Evolutionary conservation across 2,329 filamentous ascomycete species (phyloP), one percentile per base, ranked within the genome.

Genomic region (Delphinella strobiligena): DNA sequence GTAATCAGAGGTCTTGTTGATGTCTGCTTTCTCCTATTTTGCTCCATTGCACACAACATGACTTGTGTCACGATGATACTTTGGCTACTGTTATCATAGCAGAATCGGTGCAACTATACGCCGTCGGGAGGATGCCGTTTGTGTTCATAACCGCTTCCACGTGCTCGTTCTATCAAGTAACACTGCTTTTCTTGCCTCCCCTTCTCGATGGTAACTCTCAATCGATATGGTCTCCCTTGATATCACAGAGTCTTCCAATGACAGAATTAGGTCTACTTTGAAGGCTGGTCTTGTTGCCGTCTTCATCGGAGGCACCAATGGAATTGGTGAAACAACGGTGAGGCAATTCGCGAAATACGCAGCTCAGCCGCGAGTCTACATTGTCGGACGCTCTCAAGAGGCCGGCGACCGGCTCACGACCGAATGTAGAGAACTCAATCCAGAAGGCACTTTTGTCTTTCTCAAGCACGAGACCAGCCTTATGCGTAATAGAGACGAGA

Each of bases 271-370:
- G 8, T 45, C 49, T 14, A 40, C 48, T 3, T 56, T 68, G 2
- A 61, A 60, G 4, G 37, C 54, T 2, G 55, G 59, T 10, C 55
- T 70, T 4, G 63, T 70, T 7, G 68, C 64, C 11, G 62, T 72
- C 41, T 72, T 73, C 44, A 61, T 66, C 5, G 69, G 71, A 16
- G 69, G 56, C 15, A 73, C 69, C 3, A 67, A 59, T 19, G 69
- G 70, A 29, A 66, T 74, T 34, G 69, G 70, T 32, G 64, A 68
- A 47, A 58, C 55, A 31, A 64, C 68, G 0, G 49, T 72, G 4
- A 64, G 62, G 41, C 51, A 60, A 4, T 66, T 72, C 34, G 64
- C 63, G 2, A 55, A 59, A 22, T 47, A 65, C 38, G 54, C 64
- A 18, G 41, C 46, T 3, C 53, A 58, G 4, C 67, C 68, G 0